These are phyloP conservation scores for Diplodia seriata DNA, from an alignment of 2,329 filamentous ascomycete species.

Conservation along the genomic window DNA sequence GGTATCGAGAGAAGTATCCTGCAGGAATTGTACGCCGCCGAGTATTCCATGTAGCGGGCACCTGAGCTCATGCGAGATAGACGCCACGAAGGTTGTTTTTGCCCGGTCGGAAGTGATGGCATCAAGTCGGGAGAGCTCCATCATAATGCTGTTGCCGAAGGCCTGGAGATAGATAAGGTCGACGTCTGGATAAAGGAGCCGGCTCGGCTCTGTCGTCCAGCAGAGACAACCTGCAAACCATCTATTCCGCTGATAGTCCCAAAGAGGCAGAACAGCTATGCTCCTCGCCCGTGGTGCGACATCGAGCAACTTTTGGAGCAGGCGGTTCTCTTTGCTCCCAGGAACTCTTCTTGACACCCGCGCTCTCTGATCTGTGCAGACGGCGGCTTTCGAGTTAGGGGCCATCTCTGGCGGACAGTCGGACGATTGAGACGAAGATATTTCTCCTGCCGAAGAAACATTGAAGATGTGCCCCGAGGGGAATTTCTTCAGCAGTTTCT, in stretches of 20 bases:
- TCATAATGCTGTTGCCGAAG: slow-evolving; percentile 49
- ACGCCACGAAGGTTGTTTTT: slow-evolving; percentile 66
- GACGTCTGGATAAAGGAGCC: slow-evolving; percentile 47
- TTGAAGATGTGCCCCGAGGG: slow-evolving; percentile 50
- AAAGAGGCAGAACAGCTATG: slow-evolving; percentile 49
- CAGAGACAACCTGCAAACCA: slow-evolving; percentile 50
- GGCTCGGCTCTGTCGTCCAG: slow-evolving; percentile 48
- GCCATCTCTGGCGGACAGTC: not conserved
- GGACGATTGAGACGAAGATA: not conserved
- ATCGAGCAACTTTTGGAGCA: slow-evolving; percentile 9
- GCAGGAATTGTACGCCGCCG: slow-evolving; percentile 56
- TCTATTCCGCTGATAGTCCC: slow-evolving; percentile 48
- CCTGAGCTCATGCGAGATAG: slow-evolving; percentile 67
- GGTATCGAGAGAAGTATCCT: slow-evolving; percentile 48
- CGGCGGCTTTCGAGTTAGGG: not conserved
- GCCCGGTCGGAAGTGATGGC: slow-evolving; percentile 52
- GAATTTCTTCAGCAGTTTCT: slow-evolving; percentile 45
- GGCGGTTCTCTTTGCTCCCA: not conserved
- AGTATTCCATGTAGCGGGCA: slow-evolving; percentile 68
- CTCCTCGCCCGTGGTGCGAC: slow-evolving; percentile 44
- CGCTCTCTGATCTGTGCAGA: not conserved
- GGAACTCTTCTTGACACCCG: too few species aligned
- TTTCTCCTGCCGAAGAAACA: slow-evolving; percentile 39
- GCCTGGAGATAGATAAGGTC: slow-evolving; percentile 49
- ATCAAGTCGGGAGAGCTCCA: slow-evolving; percentile 48